Evolutionary conservation across 352 stramenopile species (phyloP).

Genomic region (Phytophthora constricta): DNA sequence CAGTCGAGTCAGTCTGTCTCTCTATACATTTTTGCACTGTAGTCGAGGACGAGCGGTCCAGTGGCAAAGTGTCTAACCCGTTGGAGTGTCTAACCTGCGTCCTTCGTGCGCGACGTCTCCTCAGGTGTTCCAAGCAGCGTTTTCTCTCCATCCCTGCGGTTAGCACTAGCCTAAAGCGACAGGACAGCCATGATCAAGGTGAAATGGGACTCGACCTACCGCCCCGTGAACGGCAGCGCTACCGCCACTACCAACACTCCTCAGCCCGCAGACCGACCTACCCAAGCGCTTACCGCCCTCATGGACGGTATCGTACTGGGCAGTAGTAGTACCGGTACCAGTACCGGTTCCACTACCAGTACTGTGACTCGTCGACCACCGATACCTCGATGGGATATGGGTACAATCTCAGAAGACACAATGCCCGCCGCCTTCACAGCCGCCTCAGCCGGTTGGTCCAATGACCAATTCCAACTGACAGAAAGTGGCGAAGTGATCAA

Average conservation of each 20-base stretch:
- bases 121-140: too few relatives aligned
- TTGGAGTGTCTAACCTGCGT: background rate
- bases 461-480: conserved; percentile 68
- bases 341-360: conserved; percentile 22
- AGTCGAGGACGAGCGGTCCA: conserved; percentile 1
- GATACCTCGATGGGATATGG: conserved; percentile 65
- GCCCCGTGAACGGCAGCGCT: conserved; percentile 14
- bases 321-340: conserved; percentile 19
- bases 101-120: too few relatives aligned
- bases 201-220: conserved; percentile 68
- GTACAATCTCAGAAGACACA: conserved; percentile 77
- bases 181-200: conserved; percentile 63
- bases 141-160: background rate
- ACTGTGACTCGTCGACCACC: conserved; percentile 34
- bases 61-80: background rate
- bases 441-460: conserved; percentile 52
- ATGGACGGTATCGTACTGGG: conserved; percentile 52
- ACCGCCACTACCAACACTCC: conserved; percentile 1
- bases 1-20: conserved; percentile 2
- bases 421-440: conserved; percentile 52
- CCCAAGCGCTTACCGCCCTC: conserved; percentile 41
- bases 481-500: conserved; percentile 63
- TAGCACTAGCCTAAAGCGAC: background rate
- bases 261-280: conserved; percentile 9
- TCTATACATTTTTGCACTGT: background rate